Evolutionary conservation across 345 rosid species (phyloP).

Genomic region (Hypericum androsaemum): DNA sequence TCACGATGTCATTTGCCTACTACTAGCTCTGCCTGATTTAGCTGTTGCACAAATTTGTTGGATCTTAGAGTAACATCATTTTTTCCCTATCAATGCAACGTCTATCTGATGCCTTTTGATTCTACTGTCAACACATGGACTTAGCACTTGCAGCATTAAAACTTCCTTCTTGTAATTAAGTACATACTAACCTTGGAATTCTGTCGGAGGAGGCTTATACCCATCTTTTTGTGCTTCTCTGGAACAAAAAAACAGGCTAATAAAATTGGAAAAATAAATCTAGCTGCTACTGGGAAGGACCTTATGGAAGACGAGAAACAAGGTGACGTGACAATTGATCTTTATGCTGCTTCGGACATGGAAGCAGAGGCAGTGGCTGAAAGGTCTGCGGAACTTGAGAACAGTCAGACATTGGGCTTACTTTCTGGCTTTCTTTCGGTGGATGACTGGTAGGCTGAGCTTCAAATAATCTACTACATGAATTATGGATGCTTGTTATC

Average conservation of each 20-base stretch:
- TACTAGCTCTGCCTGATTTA: neutral
- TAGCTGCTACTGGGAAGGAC: conserved; percentile 99
- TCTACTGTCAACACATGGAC: too few species aligned
- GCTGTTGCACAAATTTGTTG: too few species aligned
- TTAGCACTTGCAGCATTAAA: too few species aligned
- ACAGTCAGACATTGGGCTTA: conserved; percentile 84
- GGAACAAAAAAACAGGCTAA: conserved; percentile 48
- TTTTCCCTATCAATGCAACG: too few species aligned
- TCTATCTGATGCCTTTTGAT: neutral
- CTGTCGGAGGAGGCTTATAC: neutral
- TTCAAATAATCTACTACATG: conserved; percentile 1
- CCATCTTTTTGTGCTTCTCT: neutral
- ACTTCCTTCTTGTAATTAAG: neutral
- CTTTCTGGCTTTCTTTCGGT: conserved; percentile 89
- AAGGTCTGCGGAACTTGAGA: conserved; percentile 66
- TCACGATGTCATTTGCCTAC: neutral
- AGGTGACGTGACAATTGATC: conserved; percentile 89
- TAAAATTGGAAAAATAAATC: conserved; percentile 94
- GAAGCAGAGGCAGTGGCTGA: conserved; percentile 86
- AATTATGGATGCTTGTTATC: neutral
- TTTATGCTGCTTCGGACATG: conserved; percentile 81
- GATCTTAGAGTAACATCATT: too few species aligned
- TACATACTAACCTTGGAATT: neutral
- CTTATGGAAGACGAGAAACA: conserved; percentile 99
- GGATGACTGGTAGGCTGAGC: conserved; percentile 74